A percentile compares a stretch with the other conserved stretches of the same genome.
These are phyloP conservation scores for Globisporangium megalacanthum DNA, from an alignment of 352 stramenopile species.

Conservation along the genomic window DNA sequence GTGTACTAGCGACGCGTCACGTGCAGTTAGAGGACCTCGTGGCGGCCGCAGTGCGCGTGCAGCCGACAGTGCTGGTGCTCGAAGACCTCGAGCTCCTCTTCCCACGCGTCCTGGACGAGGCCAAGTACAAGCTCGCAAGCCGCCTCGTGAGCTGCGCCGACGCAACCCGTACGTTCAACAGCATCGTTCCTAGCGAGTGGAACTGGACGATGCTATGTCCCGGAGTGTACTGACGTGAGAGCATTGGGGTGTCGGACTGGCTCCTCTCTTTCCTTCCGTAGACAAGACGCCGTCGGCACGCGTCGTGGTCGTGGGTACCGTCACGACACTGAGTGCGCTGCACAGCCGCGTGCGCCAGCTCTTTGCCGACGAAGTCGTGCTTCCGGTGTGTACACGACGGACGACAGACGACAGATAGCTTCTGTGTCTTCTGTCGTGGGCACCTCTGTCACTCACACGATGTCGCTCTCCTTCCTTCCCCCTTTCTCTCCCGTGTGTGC, in stretches of 20 bases:
- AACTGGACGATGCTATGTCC: no score
- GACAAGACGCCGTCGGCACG: conserved; percentile 22
- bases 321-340: conserved; percentile 43
- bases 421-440: no score
- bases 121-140: conserved; percentile 66
- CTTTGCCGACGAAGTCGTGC: conserved; percentile 68
- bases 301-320: conserved; percentile 60
- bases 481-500: background rate
- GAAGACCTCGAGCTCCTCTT: conserved; percentile 79
- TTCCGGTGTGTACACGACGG: conserved; percentile 39
- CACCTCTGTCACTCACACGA: background rate
- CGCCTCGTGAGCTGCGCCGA: conserved; percentile 53
- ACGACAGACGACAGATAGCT: no score
- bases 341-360: conserved; percentile 65
- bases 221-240: background rate
- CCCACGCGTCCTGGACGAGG: conserved; percentile 56
- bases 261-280: conserved; percentile 6
- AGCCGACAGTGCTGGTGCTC: conserved; percentile 61
- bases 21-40: conserved; percentile 60
- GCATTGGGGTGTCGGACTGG: background rate
- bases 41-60: conserved; percentile 57
- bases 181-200: no score
- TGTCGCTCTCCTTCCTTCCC: background rate
- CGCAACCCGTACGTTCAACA: conserved; percentile 33
- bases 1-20: conserved; percentile 46